Conservation (phyloP, 148 eudicot genomes). For the Vaccinium myrtillus region DNA sequence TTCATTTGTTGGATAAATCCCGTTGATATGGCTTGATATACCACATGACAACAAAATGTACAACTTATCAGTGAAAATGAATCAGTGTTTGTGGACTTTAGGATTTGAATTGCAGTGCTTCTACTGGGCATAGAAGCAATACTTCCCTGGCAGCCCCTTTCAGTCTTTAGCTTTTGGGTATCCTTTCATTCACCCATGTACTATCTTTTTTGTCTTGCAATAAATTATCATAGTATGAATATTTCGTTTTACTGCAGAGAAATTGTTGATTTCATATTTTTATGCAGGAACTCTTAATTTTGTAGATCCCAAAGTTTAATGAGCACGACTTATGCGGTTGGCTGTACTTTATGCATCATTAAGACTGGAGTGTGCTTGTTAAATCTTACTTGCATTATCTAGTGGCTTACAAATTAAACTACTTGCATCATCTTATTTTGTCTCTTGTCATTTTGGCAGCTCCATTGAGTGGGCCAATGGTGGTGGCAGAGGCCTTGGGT, state of each 20-base stretch:
- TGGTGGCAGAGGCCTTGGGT: constrained; percentile 70
- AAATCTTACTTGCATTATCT: not conserved
- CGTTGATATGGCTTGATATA: not conserved
- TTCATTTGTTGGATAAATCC: not conserved
- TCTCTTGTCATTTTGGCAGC: constrained; percentile 43
- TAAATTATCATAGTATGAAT: not conserved
- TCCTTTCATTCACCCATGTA: not conserved
- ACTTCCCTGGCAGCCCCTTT: not conserved
- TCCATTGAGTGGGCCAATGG: constrained; percentile 78
- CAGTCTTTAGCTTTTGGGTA: not conserved
- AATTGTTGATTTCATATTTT: not conserved
- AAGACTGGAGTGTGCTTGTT: not conserved
- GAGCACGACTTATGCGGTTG: not conserved
- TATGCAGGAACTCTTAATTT: not conserved
- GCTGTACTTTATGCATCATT: constrained; percentile 3
- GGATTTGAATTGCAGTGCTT: not conserved
- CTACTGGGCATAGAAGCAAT: not conserved
- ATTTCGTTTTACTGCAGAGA: not conserved
- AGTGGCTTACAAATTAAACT: constrained; percentile 6
- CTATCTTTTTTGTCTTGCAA: not conserved
- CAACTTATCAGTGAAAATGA: not conserved
- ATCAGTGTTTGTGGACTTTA: not conserved
- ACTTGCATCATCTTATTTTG: constrained; percentile 13
- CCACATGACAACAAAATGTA: not conserved
- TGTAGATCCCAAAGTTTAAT: not conserved